A percentile compares a stretch with the other conserved stretches of the same genome.
Conservation (phyloP, 2,329 filamentous ascomycete species). For the Capronia coronata region DNA sequence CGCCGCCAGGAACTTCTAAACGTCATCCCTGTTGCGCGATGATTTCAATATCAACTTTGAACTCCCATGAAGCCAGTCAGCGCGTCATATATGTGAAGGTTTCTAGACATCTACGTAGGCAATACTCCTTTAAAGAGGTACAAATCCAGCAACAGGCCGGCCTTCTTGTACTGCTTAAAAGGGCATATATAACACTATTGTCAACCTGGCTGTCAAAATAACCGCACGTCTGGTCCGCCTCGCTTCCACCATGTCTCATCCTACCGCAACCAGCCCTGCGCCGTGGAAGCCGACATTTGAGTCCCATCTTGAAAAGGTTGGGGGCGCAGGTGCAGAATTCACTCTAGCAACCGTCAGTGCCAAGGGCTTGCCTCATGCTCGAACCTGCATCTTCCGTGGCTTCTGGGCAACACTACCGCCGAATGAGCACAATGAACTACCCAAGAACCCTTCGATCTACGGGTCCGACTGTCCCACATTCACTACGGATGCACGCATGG, state of each 20-base stretch:
- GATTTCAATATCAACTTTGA: background rate
- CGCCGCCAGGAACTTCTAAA: background rate
- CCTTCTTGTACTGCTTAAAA: too few relatives aligned
- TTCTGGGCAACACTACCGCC: constrained; percentile 67
- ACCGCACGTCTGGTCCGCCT: constrained; percentile 9
- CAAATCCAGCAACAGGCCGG: background rate
- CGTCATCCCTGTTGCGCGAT: background rate
- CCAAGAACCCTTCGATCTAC: constrained; percentile 63
- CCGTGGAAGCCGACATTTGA: constrained; percentile 50
- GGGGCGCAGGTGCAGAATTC: constrained; percentile 36
- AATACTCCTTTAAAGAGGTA: background rate
- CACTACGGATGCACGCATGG: constrained; percentile 84
- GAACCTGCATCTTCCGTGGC: constrained; percentile 78
- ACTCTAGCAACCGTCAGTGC: constrained; percentile 41
- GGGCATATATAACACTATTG: background rate
- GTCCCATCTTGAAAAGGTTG: constrained; percentile 41
- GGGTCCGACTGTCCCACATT: constrained; percentile 74
- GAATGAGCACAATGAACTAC: constrained; percentile 66
- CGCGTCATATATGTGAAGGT: background rate
- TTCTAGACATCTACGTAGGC: background rate
- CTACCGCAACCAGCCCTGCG: constrained; percentile 36
- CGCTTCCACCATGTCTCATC: constrained; percentile 37
- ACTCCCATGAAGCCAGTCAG: background rate
- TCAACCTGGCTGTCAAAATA: constrained; percentile 11
- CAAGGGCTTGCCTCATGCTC: constrained; percentile 46